Base-by-base conservation (phyloP, 2,329 filamentous ascomycete genomes). In the Cryphonectria parasitica region DNA sequence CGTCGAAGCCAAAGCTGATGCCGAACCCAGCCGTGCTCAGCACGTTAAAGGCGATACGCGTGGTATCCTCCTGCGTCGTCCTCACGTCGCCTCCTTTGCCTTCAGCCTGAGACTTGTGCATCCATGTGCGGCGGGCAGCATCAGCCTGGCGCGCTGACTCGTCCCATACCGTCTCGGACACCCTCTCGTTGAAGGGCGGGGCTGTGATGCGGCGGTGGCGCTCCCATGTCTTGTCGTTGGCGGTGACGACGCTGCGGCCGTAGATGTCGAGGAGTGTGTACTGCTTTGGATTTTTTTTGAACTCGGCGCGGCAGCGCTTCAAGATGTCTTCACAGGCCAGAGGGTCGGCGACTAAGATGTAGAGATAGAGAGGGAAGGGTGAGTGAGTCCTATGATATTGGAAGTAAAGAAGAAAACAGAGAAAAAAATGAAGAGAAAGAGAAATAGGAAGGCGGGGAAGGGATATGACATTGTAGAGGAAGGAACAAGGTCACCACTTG, bases 161-260 rank as follows among this genome's bases (percentile, higher is more conserved):
- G 25, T 67, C 56, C 65, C 65, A 67, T 25, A 67, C 65, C 11
- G 36, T 43, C 65, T 67, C 54, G 65, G 54, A 61, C 8, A 67
- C 39, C 15, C 65, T 43, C 65, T 67, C 65, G 54, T 67, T 67
- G 56, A 67, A 67, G n/a, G 65, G 65, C 36, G 65, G 65, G 3
- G 41, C 41, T 6, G 65, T 67, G 25, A 61, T 45, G 22, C 45
- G 56, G 54, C 65, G 54, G 28, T 67, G 54, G 13, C 65, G 65
- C 65, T 60, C 65, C 65, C 65, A 67, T 25, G 28, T 17, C 25
- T 45, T 61, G 8, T 54, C 65, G 56, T 67, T 67, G n/a, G 65
- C n/a, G 6, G 65, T 67, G 54, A 61, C 65, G 13, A 67, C 54
- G 8, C 62, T 67, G n/a, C n/a, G 36, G 11, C 65, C 65, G 19